phyloP scores from a whole-genome alignment of 164 flowering plant genomes.

The Platanus orientalis region DNA sequence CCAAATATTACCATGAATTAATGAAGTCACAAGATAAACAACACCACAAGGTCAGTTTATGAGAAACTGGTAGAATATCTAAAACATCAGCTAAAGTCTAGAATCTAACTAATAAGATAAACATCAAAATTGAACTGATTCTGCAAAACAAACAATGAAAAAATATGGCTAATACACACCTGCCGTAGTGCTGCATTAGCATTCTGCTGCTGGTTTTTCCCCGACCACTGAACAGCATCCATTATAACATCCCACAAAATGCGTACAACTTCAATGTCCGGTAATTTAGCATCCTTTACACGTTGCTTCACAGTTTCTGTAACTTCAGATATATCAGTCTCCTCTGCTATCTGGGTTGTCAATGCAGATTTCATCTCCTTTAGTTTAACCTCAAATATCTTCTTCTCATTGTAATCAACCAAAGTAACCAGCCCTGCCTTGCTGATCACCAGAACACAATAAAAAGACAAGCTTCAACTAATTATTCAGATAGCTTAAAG shows the following conservation, averaged over 20 bases:
- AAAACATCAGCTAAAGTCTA: too few species aligned
- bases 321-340: slow-evolving; percentile 79
- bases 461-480: background rate
- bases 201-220: slow-evolving; percentile 99
- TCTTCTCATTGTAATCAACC: slow-evolving; percentile 93
- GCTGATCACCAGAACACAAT: slow-evolving; percentile 40
- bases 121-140: background rate
- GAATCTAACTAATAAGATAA: background rate
- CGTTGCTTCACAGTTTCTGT: slow-evolving; percentile 79
- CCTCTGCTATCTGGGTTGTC: slow-evolving; percentile 84
- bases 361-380: slow-evolving; percentile 91
- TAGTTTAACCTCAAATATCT: slow-evolving; percentile 85
- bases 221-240: slow-evolving; percentile 99
- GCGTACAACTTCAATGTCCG: slow-evolving; percentile 82
- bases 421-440: slow-evolving; percentile 66
- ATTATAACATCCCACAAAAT: slow-evolving; percentile 92
- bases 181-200: slow-evolving; percentile 91
- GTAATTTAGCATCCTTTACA: slow-evolving; percentile 87
- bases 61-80: too few species aligned
- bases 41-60: too few species aligned
- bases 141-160: background rate
- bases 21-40: too few species aligned
- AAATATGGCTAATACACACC: slow-evolving; percentile 28
- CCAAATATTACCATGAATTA: too few species aligned
- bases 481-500: background rate